Evolutionary conservation across 2,329 filamentous ascomycete genomes (phyloP), one percentile per base, ranked within the genome.

Genomic region (Pseudogymnoascus sp.): DNA sequence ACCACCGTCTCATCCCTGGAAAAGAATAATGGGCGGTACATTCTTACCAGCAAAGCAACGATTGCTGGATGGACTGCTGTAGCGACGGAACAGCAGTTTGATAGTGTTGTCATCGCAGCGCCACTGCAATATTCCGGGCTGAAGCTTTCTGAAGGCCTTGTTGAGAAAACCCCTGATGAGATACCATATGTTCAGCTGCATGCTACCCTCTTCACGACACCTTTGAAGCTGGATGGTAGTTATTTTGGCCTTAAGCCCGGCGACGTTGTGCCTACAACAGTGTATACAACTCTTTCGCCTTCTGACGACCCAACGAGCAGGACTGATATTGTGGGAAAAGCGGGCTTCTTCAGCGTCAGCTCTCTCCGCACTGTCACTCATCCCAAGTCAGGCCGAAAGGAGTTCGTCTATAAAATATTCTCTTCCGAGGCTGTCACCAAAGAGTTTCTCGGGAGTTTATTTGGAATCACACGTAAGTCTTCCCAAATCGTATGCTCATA

Each of bases 121-220:
- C 94, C 94, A 0, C 86, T 87, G 70, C 93, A 99, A 69, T 95
- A 87, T 72, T 85, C 90, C 61, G 78, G 82, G 62, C 87, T 97
- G 67, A 75, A 78, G 2, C 75, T 79, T 1, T 84, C 84, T 0
- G 80, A 86, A 35, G 77, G 79, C 25, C 82, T 96, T 22, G 81
- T 92, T 14, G 87, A 90, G 60, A 78, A 81, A 32, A 73, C 76
- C 3, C 91, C 95, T 1, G 88, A 94, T 65, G 73, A 82, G 50
- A 86, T 97, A n/a, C 89, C 90, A 0, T 99, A 97, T 71, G 89
- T 91, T 2, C 82, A 83, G 57, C 81, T 97, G 0, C 88, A 97
- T 69, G 93, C 97, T 59, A 97, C 93, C 0, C 82, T 97, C 0
- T 93, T 99, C 69, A 80, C 92, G 0, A 90, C 91, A 0, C 85